Evolutionary conservation across 768 basidiomycete genomes (phyloP).

Genomic region (Chalciporus piperatus): DNA sequence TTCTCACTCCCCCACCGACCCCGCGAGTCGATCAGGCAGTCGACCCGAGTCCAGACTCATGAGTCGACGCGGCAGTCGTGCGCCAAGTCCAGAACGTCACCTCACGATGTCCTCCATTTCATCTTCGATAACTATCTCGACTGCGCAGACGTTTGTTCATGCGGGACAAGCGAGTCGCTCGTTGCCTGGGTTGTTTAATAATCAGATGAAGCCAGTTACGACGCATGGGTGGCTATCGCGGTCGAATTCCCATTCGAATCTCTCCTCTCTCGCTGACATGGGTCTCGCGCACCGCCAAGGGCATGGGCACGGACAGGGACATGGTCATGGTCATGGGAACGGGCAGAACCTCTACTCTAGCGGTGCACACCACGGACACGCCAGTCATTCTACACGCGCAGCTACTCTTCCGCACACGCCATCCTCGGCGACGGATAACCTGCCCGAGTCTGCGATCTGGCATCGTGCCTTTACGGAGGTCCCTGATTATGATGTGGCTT

Average conservation of each 20-base stretch:
- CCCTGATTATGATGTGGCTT: slow-evolving; percentile 83
- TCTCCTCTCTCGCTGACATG: slow-evolving; percentile 12
- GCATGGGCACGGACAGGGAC: background rate
- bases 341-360: background rate
- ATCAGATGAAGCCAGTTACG: slow-evolving; percentile 63
- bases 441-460: slow-evolving; percentile 38
- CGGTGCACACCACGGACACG: background rate
- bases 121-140: slow-evolving; percentile 8
- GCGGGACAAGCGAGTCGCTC: slow-evolving; percentile 49
- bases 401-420: slow-evolving; percentile 3
- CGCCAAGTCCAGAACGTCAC: slow-evolving; percentile 56
- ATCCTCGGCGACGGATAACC: slow-evolving; percentile 14
- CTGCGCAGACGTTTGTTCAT: slow-evolving; percentile 50
- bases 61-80: slow-evolving; percentile 44
- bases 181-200: slow-evolving; percentile 49
- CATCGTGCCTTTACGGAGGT: slow-evolving; percentile 72
- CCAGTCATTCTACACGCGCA: background rate
- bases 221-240: slow-evolving; percentile 40
- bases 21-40: slow-evolving; percentile 26
- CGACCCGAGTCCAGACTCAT: slow-evolving; percentile 22
- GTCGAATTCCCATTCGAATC: slow-evolving; percentile 34
- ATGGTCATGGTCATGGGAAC: background rate
- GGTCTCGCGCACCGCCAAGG: slow-evolving; percentile 3
- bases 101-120: slow-evolving; percentile 8
- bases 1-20: slow-evolving; percentile 24